Conservation (phyloP, 2,329 filamentous ascomycete genomes). For the Botrytis squamosa region DNA sequence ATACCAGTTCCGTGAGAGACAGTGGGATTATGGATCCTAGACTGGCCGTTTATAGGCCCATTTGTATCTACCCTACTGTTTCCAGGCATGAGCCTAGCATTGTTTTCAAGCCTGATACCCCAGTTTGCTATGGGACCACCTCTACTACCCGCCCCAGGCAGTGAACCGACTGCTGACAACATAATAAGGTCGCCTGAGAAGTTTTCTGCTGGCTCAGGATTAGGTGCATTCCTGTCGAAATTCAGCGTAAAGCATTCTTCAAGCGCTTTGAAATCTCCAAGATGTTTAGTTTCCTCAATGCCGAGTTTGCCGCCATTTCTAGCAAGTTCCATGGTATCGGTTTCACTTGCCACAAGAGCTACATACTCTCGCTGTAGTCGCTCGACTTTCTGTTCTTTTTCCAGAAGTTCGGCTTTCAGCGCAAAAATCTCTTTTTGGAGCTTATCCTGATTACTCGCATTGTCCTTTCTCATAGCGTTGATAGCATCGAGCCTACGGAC, state of each 20-base stretch:
- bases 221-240: slow-evolving; percentile 10
- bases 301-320: background rate
- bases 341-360: background rate
- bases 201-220: background rate
- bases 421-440: background rate
- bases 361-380: background rate
- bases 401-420: background rate
- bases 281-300: background rate
- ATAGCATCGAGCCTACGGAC: background rate
- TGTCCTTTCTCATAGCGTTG: background rate
- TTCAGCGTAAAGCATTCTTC: slow-evolving; percentile 6
- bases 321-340: background rate
- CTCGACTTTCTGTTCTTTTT: background rate
- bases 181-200: background rate
- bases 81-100: background rate
- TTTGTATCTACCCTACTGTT: background rate
- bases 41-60: background rate
- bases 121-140: background rate
- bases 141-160: background rate
- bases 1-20: background rate
- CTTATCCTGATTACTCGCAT: background rate
- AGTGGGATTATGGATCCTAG: background rate
- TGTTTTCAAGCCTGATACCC: background rate
- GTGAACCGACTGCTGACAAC: background rate
- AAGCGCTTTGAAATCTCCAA: background rate